Conservation (phyloP, 441 rosid species). For the Theobroma grandiflorum region DNA sequence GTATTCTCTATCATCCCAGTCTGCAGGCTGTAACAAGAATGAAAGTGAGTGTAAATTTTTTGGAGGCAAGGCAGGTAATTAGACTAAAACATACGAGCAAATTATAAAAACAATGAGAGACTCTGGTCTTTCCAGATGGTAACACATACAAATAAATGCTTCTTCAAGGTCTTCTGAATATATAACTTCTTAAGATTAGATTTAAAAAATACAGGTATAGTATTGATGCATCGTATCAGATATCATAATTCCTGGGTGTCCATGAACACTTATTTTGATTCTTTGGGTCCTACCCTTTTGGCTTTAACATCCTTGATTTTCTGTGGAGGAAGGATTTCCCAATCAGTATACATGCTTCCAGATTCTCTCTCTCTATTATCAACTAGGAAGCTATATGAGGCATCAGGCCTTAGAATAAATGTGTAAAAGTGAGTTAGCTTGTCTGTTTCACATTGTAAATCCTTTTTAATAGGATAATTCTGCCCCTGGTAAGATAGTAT, state of each 20-base stretch:
- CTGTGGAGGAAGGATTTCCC: constrained; percentile 96
- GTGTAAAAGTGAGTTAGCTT: constrained; percentile 95
- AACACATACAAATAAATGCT: background rate
- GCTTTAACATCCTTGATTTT: constrained; percentile 74
- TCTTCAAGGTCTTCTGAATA: constrained; percentile 19
- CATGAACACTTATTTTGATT: constrained; percentile 6
- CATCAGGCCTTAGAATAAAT: constrained; percentile 92
- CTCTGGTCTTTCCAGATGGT: constrained; percentile 7
- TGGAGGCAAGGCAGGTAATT: background rate
- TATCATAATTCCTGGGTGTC: background rate
- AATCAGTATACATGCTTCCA: constrained; percentile 92
- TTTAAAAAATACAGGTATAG: background rate
- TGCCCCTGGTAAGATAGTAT: constrained; percentile 95
- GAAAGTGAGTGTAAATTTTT: background rate
- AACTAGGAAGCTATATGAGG: constrained; percentile 79
- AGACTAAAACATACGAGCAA: background rate
- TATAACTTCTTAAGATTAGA: background rate
- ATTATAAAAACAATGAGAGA: background rate
- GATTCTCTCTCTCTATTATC: constrained; percentile 92
- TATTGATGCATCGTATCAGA: background rate
- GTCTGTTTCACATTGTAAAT: constrained; percentile 93
- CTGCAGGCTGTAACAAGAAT: constrained; percentile 68
- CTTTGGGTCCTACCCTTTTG: constrained; percentile 59
- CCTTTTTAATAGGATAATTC: constrained; percentile 89
- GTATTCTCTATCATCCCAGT: constrained; percentile 95